Percentiles rank a stretch among this genome's conserved stretches.
Evolutionary conservation across 2,329 filamentous ascomycete species (phyloP).

Genomic region (Plectosphaerella cucumerina): DNA sequence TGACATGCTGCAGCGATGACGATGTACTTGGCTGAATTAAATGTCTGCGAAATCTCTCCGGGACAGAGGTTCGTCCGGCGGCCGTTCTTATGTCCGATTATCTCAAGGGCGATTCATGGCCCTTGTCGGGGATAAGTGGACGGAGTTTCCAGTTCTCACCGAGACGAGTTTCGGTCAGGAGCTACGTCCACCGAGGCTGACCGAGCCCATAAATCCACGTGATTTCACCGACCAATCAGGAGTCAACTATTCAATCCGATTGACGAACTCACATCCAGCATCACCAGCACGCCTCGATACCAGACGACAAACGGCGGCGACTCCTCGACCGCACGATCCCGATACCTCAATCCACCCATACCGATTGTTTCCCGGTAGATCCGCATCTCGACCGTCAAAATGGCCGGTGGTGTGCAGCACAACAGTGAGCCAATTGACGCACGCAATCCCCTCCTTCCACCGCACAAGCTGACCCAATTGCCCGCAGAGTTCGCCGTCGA

Average conservation of each 20-base stretch:
- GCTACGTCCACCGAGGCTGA: not conserved
- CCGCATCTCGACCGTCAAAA: conserved; percentile 6
- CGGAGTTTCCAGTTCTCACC: too few species aligned
- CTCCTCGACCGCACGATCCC: not conserved
- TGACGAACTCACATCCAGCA: not conserved
- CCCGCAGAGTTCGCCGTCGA: conserved; percentile 39
- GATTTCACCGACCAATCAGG: not conserved
- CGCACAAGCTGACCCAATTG: conserved; percentile 5
- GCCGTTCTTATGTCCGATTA: too few species aligned
- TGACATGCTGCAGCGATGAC: too few species aligned
- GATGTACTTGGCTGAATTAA: too few species aligned
- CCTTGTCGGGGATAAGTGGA: too few species aligned
- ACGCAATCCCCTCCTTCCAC: not conserved
- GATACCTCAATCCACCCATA: not conserved
- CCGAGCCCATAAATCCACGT: not conserved
- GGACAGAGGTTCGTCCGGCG: too few species aligned
- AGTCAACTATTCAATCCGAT: not conserved
- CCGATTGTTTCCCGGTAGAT: not conserved
- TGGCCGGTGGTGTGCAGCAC: conserved; percentile 14
- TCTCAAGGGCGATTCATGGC: too few species aligned
- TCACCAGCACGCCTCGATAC: not conserved
- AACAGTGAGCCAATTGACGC: conserved; percentile 11
- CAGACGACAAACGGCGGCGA: not conserved
- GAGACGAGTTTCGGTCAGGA: not conserved
- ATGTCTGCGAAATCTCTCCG: too few species aligned